Percentiles rank a stretch among this genome's conserved stretches.
Evolutionary conservation across 2,329 filamentous ascomycete species (phyloP).

Genomic region (Stemphylium vesicarium): DNA sequence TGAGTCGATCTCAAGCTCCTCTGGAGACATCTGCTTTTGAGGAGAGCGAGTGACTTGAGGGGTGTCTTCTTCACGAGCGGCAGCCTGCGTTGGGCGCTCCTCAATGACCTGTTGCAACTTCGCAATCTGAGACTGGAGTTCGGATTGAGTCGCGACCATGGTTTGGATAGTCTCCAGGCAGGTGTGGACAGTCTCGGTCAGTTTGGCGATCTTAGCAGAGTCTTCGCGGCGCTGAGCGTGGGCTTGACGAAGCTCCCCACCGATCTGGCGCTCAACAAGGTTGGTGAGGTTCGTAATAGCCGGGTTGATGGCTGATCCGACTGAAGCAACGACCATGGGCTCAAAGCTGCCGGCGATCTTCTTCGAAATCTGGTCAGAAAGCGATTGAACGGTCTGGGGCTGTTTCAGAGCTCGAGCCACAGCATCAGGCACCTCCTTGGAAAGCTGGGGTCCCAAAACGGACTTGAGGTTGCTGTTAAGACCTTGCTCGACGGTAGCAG

Average conservation of each 20-base stretch:
- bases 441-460: slow-evolving; percentile 69
- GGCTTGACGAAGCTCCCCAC: slow-evolving; percentile 58
- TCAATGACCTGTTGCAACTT: slow-evolving; percentile 52
- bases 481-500: slow-evolving; percentile 72
- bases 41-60: slow-evolving; percentile 47
- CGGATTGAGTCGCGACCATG: slow-evolving; percentile 71
- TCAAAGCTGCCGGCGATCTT: slow-evolving; percentile 73
- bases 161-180: slow-evolving; percentile 72
- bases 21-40: slow-evolving; percentile 54
- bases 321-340: slow-evolving; percentile 66
- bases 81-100: slow-evolving; percentile 30
- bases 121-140: slow-evolving; percentile 66
- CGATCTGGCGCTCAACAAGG: slow-evolving; percentile 69
- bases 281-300: slow-evolving; percentile 71
- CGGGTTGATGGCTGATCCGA: slow-evolving; percentile 62
- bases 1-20: slow-evolving; percentile 64
- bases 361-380: slow-evolving; percentile 74
- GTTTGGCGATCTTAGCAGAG: slow-evolving; percentile 72
- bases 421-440: slow-evolving; percentile 75
- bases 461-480: slow-evolving; percentile 71
- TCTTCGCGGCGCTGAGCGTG: slow-evolving; percentile 61
- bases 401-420: slow-evolving; percentile 74
- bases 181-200: slow-evolving; percentile 70
- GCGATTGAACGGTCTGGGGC: slow-evolving; percentile 72
- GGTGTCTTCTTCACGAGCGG: slow-evolving; percentile 13